These are phyloP conservation scores for Colletotrichum lini DNA, from an alignment of 2,329 filamentous ascomycete genomes.

Conservation along the genomic window DNA sequence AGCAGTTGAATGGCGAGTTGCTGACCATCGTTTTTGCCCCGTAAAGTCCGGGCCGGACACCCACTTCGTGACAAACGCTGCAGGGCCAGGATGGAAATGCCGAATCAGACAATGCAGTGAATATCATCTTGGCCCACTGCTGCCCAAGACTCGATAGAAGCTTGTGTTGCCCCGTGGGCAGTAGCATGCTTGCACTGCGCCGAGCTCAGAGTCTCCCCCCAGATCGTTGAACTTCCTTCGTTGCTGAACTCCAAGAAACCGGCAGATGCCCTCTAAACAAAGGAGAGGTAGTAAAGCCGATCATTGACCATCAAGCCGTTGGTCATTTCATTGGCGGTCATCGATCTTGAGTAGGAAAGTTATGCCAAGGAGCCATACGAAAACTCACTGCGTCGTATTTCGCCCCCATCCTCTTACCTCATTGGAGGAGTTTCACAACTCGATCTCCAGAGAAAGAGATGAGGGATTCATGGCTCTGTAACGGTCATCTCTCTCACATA, in stretches of 20 bases:
- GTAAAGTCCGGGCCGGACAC: neutral
- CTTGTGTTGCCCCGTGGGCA: neutral
- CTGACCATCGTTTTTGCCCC: conserved; percentile 1
- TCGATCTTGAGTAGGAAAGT: neutral
- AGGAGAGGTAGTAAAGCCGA: neutral
- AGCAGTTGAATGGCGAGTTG: neutral
- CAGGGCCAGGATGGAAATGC: neutral
- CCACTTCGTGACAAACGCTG: neutral
- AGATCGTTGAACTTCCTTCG: neutral
- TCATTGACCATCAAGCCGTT: neutral
- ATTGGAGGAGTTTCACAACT: conserved; percentile 8
- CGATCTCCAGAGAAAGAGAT: neutral
- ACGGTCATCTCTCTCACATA: neutral
- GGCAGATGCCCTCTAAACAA: neutral
- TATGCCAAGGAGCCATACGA: conserved; percentile 6
- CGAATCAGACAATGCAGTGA: neutral
- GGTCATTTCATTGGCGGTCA: neutral
- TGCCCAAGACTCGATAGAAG: neutral
- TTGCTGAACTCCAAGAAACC: too few species aligned
- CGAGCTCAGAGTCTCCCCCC: neutral
- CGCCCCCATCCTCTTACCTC: neutral
- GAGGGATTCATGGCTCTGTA: neutral
- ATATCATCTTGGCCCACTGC: neutral
- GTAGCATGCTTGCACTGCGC: neutral
- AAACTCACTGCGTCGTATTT: neutral